Base-by-base conservation (phyloP, 2,329 filamentous ascomycete species). In the Talaromyces sp. region DNA sequence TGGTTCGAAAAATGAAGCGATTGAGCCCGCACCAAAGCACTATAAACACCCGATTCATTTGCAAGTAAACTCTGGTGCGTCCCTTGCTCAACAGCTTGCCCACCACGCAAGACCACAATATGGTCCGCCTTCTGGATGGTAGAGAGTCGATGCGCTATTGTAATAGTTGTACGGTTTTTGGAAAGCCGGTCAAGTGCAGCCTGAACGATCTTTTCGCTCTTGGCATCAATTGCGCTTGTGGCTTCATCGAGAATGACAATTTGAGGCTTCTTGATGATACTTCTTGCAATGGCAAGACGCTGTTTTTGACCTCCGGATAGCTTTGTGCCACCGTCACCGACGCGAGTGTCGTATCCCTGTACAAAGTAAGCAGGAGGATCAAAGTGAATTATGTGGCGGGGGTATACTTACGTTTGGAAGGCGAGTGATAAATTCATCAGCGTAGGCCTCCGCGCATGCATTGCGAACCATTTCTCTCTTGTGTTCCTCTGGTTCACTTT, bases 231-330 rank as follows among this genome's bases (percentile, higher is more conserved):
- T 0, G 91, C 91, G 75, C 92, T 96, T 0, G 92, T 97, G 0
- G 91, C 87, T 74, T 98, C 95, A 69, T 98, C 94, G 2, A 98
- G 81, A 31, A 98, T 89, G 9, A 98, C 81, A 0, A 98, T 85
- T 0, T 91, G 87, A 0, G 93, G 87, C 72, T 97, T 86, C 59
- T 93, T 84, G 4, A 98, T 77, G 43, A 85, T 85, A 1, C 93
- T 91, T 68, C 93, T 84, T 1, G 93, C 93, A 37, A 98, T 82
- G 0, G 91, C 90, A 56, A 97, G 81, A 62, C 92, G 84, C 75
- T 97, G 93, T 66, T 84, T 89, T 77, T 98, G 92, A 0, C 94
- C 94, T 8, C 93, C 93, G 68, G 92, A 96, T 43, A 97, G 80
- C 3, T 85, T 83, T 39, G 85, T 85, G 0, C 90, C 91, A 17